These are phyloP conservation scores for Candida coquimbonensis DNA, from an alignment of 805 yeast genomes.

Conservation along the genomic window DNA sequence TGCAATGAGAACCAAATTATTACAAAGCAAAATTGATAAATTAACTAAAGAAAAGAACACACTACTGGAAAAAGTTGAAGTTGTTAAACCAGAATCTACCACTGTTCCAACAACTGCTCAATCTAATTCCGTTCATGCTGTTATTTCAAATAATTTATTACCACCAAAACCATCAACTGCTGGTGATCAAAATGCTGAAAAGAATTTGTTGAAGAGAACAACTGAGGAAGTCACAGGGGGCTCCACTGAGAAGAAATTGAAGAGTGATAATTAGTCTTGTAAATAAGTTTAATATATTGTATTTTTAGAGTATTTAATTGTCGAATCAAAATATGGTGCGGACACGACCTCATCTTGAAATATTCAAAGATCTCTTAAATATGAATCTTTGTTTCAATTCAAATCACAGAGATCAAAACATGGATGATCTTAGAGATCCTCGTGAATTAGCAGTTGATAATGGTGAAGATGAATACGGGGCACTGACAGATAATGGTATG, in stretches of 20 bases:
- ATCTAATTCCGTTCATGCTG: too few species aligned
- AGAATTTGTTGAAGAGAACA: slow-evolving; percentile 14
- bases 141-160: background rate
- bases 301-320: background rate
- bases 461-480: slow-evolving; percentile 6
- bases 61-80: slow-evolving; percentile 21
- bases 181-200: slow-evolving; percentile 1
- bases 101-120: background rate
- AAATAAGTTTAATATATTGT: background rate
- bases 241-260: slow-evolving; percentile 26
- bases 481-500: slow-evolving; percentile 11
- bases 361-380: too few species aligned
- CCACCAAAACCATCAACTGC: slow-evolving; percentile 12
- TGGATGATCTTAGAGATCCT: slow-evolving; percentile 13
- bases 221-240: slow-evolving; percentile 19
- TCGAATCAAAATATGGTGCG: background rate
- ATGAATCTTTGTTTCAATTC: background rate
- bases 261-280: slow-evolving; percentile 6
- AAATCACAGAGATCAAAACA: background rate
- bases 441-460: slow-evolving; percentile 2
- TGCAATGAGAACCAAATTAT: slow-evolving; percentile 32
- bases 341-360: background rate
- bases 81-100: background rate
- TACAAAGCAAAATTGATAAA: slow-evolving; percentile 35
- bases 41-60: slow-evolving; percentile 32